Conservation (phyloP, 1,284 basidiomycete genomes). For the Fereydounia khargensis region DNA sequence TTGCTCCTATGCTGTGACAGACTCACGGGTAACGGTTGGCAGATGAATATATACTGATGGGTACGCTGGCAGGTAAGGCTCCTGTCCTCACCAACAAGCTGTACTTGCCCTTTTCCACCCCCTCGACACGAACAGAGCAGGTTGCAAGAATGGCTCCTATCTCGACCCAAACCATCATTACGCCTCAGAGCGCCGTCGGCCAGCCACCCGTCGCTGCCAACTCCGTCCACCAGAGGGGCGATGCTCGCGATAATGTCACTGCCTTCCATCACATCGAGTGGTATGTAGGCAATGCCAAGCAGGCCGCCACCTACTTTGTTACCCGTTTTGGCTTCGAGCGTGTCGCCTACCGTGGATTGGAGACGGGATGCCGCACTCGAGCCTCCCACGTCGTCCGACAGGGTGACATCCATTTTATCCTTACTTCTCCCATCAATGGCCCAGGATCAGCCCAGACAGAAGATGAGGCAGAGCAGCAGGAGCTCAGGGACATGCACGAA, state of each 20-base stretch:
- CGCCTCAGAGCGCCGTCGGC: not conserved
- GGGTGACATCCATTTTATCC: conserved; percentile 6
- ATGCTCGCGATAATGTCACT: not conserved
- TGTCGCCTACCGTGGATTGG: conserved; percentile 13
- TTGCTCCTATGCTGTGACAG: too few species aligned
- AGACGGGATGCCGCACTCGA: conserved; percentile 4
- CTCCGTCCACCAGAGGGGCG: not conserved
- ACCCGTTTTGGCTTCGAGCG: conserved; percentile 9
- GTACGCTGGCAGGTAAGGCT: too few species aligned
- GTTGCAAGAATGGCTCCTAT: not conserved
- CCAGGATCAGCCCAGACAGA: not conserved
- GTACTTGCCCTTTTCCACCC: not conserved
- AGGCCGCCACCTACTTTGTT: conserved; percentile 11
- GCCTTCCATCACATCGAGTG: conserved; percentile 7
- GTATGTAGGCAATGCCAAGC: conserved; percentile 15
- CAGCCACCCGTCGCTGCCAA: not conserved
- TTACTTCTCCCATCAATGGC: not conserved
- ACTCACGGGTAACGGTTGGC: too few species aligned
- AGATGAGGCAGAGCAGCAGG: not conserved
- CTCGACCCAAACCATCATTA: conserved; percentile 1
- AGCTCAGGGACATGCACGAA: not conserved
- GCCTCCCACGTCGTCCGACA: conserved; percentile 13
- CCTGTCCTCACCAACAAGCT: too few species aligned
- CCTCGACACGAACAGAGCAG: not conserved
- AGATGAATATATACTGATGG: too few species aligned